Conservation (phyloP, 148 eudicot species). For the Diospyros lotus region DNA sequence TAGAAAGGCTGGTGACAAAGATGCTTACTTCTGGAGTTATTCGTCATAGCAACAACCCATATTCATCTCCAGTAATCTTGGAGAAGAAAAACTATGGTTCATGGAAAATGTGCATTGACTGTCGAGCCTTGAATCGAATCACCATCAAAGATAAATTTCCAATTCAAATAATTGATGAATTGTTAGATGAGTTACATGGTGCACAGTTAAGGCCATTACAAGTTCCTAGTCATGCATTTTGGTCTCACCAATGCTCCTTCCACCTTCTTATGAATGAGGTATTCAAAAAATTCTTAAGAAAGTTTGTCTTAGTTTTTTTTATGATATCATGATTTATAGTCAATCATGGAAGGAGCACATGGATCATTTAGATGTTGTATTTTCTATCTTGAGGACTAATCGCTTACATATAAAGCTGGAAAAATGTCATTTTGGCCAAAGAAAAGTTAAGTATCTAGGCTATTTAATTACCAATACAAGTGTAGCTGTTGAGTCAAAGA, state of each 20-base stretch:
- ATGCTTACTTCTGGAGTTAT: too few species aligned
- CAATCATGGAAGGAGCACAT: background rate
- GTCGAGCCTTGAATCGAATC: background rate
- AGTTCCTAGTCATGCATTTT: background rate
- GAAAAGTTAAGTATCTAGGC: too few species aligned
- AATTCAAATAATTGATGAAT: background rate
- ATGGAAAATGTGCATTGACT: too few species aligned
- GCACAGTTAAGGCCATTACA: background rate
- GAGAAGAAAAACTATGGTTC: too few species aligned
- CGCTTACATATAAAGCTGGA: too few species aligned
- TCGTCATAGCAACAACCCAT: too few species aligned
- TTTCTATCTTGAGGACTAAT: too few species aligned
- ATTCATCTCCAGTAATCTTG: too few species aligned
- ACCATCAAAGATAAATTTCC: background rate
- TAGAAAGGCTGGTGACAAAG: too few species aligned
- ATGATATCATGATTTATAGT: background rate
- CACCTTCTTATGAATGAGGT: background rate
- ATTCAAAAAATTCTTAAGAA: background rate
- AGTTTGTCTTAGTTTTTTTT: background rate
- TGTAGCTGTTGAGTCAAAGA: too few species aligned
- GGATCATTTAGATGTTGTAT: background rate
- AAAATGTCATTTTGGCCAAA: too few species aligned
- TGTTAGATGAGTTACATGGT: background rate
- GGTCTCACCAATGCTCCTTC: background rate
- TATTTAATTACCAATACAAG: too few species aligned